Percentiles rank a stretch among this genome's conserved stretches.
Conservation (phyloP, 2,329 filamentous ascomycete genomes). For the Trichoderma gracile region DNA sequence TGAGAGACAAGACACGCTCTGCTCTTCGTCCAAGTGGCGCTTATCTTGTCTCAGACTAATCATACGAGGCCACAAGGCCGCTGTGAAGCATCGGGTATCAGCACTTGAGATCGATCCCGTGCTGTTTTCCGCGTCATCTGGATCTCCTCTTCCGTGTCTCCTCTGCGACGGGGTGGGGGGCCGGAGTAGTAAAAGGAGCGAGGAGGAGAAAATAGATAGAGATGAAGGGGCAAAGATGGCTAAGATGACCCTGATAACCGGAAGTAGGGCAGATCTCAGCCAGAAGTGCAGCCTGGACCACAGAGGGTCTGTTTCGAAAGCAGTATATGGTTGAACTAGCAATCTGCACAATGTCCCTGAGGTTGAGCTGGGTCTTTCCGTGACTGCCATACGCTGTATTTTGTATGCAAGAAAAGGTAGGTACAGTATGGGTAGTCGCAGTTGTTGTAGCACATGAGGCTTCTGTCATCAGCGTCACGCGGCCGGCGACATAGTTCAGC, state of each 20-base stretch:
- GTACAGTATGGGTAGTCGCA: neutral
- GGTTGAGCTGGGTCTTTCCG: too few species aligned
- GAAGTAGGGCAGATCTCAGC: neutral
- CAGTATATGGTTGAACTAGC: too few species aligned
- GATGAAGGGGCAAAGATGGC: neutral
- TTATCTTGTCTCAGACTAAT: constrained; percentile 8
- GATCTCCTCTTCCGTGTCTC: neutral
- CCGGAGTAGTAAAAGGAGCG: neutral
- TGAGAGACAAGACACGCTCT: neutral
- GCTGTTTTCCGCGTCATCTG: neutral
- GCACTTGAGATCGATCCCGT: neutral
- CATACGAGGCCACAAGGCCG: neutral
- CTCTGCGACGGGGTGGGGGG: neutral
- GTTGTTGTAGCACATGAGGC: neutral
- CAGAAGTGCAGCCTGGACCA: neutral
- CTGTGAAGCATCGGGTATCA: neutral
- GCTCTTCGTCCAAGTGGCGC: neutral
- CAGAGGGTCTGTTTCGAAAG: neutral
- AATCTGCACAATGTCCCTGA: neutral
- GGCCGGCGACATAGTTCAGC: neutral
- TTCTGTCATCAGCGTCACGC: neutral
- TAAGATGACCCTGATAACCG: neutral
- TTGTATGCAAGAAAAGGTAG: neutral
- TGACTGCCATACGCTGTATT: too few species aligned
- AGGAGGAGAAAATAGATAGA: neutral